These are phyloP conservation scores for Taiozyma sp. DNA, from an alignment of 1,139 yeast genomes.

Conservation along the genomic window DNA sequence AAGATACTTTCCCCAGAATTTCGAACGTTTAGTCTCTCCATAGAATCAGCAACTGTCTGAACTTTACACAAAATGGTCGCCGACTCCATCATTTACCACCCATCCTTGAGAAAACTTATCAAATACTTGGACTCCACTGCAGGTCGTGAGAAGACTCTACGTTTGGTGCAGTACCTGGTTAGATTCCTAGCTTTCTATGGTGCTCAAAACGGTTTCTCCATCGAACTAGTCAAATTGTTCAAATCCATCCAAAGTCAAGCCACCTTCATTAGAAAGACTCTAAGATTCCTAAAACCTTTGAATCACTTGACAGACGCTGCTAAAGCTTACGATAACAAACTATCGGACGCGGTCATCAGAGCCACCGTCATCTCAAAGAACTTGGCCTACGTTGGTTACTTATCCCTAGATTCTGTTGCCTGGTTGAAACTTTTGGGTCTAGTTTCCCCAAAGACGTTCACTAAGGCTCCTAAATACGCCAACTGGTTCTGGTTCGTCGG, in stretches of 20 bases:
- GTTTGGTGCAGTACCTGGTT: conserved; percentile 78
- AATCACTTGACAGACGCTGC: conserved; percentile 70
- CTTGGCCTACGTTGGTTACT: conserved; percentile 70
- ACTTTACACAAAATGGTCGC: conserved; percentile 47
- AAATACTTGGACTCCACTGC: conserved; percentile 64
- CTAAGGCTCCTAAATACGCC: conserved; percentile 35
- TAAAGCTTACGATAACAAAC: conserved; percentile 65
- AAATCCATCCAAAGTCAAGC: conserved; percentile 52
- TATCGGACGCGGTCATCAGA: conserved; percentile 60
- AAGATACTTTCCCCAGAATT: neutral
- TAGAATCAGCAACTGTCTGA: neutral
- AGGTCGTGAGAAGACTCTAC: conserved; percentile 75
- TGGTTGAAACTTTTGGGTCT: conserved; percentile 53
- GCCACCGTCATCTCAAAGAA: conserved; percentile 60
- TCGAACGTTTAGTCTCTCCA: neutral
- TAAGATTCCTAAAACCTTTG: conserved; percentile 83
- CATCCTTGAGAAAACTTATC: conserved; percentile 59
- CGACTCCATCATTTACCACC: conserved; percentile 70
- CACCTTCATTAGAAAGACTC: conserved; percentile 73
- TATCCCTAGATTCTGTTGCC: conserved; percentile 67
- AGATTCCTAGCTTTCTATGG: conserved; percentile 66
- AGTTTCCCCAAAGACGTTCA: conserved; percentile 29
- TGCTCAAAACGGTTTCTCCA: conserved; percentile 54
- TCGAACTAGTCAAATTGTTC: conserved; percentile 46
- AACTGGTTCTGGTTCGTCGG: conserved; percentile 80